Evolutionary conservation across 441 rosid genomes (phyloP), one percentile per base, ranked within the genome.

Genomic region (Rhodomyrtus psidioides): DNA sequence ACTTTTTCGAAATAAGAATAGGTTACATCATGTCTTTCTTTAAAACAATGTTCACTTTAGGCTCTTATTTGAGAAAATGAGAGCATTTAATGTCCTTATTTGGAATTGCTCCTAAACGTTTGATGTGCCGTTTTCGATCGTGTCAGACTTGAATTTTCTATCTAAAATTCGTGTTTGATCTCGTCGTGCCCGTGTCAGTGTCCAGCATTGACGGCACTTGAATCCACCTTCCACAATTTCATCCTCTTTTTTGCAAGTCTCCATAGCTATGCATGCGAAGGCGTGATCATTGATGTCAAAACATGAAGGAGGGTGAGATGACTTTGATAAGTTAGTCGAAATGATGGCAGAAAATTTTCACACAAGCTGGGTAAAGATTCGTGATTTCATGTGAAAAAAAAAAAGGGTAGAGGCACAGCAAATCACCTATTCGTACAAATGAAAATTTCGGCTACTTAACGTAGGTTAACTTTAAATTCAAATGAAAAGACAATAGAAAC

Each of bases 111-210:
- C 34, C 34, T 34, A 34, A 60, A 62, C 8, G 0, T 30, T 16
- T 19, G 6, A 23, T 0, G 0, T 12, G 26, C 5, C 0, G 2
- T 34, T 2, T 34, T 4, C 4, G 6, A 12, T 39, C 0, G 10
- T 1, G 9, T 70, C 16, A 0, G 0, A 3, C 21, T 21, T 0
- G 12, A 0, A 39, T 19, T 70, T 56, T 19, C 5, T 34, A 0
- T 9, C 1, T 21, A 1, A 21, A 39, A 70, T 21, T 9, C 4
- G 2, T 10, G 0, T 23, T 70, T 70, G 6, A 39, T 70, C 2
- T 70, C 0, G 5, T 5, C 0, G 6, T 23, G 2, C 10, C 0
- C 14, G 0, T 5, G 15, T 19, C 10, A n/a, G n/a, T 39, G 1
- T 19, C 24, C 5, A 7, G 3, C 12, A 16, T 60, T 28, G 9